These are phyloP conservation scores for Solanum pinnatisectum DNA, from an alignment of 257 asterid genomes.

Conservation along the genomic window DNA sequence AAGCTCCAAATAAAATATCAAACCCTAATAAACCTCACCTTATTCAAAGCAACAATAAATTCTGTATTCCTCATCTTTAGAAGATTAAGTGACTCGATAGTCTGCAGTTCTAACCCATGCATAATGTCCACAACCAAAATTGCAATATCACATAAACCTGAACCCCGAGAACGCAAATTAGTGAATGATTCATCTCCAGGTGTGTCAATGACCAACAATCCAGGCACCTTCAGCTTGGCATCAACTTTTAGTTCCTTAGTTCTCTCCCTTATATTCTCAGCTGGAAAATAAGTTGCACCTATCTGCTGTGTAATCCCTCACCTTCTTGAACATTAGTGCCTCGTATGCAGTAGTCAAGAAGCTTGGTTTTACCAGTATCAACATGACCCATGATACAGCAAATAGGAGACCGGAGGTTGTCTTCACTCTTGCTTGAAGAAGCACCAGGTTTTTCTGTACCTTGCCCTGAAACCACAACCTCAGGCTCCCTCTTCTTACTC, in stretches of 20 bases:
- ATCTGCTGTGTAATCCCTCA: slow-evolving; percentile 96
- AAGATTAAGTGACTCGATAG: slow-evolving; percentile 91
- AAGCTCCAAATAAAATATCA: neutral
- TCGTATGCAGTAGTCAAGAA: slow-evolving; percentile 93
- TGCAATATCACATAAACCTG: slow-evolving; percentile 90
- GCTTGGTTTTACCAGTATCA: slow-evolving; percentile 93
- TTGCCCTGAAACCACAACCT: slow-evolving; percentile 13
- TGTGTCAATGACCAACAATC: slow-evolving; percentile 90
- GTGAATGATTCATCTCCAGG: slow-evolving; percentile 98
- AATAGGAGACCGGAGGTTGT: slow-evolving; percentile 75
- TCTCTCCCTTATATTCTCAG: slow-evolving; percentile 90
- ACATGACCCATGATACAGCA: slow-evolving; percentile 99
- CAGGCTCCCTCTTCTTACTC: slow-evolving; percentile 13
- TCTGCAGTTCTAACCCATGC: slow-evolving; percentile 97
- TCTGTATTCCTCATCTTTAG: slow-evolving; percentile 91
- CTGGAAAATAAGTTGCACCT: slow-evolving; percentile 96
- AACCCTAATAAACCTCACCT: slow-evolving; percentile 29
- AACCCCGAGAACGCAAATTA: slow-evolving; percentile 88
- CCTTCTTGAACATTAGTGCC: slow-evolving; percentile 99
- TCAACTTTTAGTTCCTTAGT: slow-evolving; percentile 94
- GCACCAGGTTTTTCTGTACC: slow-evolving; percentile 14
- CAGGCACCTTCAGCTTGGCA: slow-evolving; percentile 89
- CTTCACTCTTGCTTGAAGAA: slow-evolving; percentile 15
- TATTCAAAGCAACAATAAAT: slow-evolving; percentile 85
- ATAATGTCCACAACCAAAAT: no score